These are phyloP conservation scores for Poteriospumella lacustris DNA, from an alignment of 108 stramenopile species.

Conservation along the genomic window DNA sequence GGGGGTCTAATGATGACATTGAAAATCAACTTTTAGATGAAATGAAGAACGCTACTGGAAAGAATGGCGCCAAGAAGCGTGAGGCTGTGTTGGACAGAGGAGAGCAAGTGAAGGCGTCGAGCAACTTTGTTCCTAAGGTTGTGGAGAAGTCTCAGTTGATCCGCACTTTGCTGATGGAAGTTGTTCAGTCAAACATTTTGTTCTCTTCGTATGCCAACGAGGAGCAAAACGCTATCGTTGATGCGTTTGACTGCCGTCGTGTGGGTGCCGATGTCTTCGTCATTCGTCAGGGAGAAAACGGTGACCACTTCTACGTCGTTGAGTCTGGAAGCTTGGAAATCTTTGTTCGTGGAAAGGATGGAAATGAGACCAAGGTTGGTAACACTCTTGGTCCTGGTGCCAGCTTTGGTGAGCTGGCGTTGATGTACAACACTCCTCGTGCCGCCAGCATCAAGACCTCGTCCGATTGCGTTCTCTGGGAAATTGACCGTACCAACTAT, in stretches of 20 bases:
- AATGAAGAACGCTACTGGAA: neutral
- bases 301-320: conserved; percentile 60
- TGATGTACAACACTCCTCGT: conserved; percentile 82
- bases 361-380: conserved; percentile 66
- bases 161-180: neutral
- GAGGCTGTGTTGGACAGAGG: conserved; percentile 25
- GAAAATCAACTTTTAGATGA: neutral
- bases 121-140: conserved; percentile 21
- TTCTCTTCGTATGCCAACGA: conserved; percentile 14
- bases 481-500: conserved; percentile 74
- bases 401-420: conserved; percentile 84
- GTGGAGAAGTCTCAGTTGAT: neutral
- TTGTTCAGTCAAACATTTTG: conserved; percentile 20
- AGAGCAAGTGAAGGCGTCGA: neutral
- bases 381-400: conserved; percentile 50
- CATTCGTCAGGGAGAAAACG: conserved; percentile 59
- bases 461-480: conserved; percentile 65
- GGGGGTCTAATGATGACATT: neutral
- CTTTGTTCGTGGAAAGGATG: conserved; percentile 39
- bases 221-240: conserved; percentile 24
- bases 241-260: neutral
- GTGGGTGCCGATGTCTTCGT: conserved; percentile 26
- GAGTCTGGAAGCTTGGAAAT: conserved; percentile 56
- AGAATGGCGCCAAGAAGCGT: conserved; percentile 2
- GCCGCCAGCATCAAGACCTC: conserved; percentile 78